A percentile compares a stretch with the other conserved stretches of the same genome.
Evolutionary conservation across 176 grass and related monocot species (phyloP).

Genomic region (Oryza australiensis): DNA sequence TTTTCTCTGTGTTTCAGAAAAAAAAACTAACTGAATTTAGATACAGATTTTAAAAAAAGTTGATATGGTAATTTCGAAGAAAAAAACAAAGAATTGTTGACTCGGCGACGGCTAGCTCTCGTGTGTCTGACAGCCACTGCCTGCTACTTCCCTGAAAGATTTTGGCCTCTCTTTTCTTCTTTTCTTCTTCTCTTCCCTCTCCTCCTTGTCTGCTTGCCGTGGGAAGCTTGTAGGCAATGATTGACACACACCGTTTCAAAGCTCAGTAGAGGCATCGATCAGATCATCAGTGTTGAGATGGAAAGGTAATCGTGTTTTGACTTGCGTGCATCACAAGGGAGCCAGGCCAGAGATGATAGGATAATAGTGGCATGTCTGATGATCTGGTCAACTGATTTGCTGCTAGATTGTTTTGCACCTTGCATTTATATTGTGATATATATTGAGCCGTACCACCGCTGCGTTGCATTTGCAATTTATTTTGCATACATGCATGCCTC

Average conservation of each 20-base stretch:
- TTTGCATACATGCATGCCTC: not conserved
- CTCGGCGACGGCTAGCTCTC: not conserved
- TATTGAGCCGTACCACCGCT: not conserved
- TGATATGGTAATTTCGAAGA: not conserved
- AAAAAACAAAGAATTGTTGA: not conserved
- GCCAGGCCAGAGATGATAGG: not conserved
- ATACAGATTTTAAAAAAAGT: no score
- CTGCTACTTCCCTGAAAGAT: not conserved
- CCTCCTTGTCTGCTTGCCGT: conserved; percentile 28
- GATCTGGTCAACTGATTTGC: conserved; percentile 23
- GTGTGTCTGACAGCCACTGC: not conserved
- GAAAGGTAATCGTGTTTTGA: conserved; percentile 26
- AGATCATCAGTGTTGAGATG: not conserved
- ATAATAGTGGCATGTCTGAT: not conserved
- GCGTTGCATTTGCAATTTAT: not conserved
- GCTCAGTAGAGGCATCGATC: not conserved
- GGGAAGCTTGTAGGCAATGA: conserved; percentile 25
- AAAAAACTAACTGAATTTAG: no score
- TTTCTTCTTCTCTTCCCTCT: not conserved
- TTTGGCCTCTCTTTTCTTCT: not conserved
- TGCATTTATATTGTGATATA: not conserved
- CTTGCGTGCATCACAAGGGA: not conserved
- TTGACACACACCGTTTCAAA: conserved; percentile 24
- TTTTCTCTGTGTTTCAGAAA: no score
- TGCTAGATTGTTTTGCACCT: not conserved